Conservation (phyloP, 192 early-diverging fungal genomes). For the Spizellomyces sp. region DNA sequence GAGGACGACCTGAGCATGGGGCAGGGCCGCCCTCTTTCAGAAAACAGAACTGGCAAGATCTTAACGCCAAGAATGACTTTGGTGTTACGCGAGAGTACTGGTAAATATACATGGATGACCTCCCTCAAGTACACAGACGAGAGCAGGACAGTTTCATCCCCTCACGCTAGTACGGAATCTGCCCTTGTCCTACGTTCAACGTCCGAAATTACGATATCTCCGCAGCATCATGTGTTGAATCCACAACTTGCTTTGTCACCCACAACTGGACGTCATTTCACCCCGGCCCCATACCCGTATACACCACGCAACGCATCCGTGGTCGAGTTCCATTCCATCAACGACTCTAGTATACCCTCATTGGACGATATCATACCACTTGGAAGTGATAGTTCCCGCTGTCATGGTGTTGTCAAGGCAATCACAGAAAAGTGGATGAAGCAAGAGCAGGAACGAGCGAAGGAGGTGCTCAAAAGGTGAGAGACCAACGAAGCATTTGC, state of each 20-base stretch:
- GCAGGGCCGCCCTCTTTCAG: background rate
- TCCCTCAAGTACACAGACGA: conserved; percentile 54
- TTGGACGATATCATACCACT: conserved; percentile 18
- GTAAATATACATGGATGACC: conserved; percentile 71
- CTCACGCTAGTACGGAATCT: background rate
- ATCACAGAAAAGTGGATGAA: conserved; percentile 18
- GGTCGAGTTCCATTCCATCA: conserved; percentile 17
- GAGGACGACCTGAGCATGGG: background rate
- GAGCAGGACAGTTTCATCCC: background rate
- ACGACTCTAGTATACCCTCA: conserved; percentile 37
- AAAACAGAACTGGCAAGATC: background rate
- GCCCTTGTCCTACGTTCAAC: background rate
- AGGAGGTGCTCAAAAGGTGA: background rate
- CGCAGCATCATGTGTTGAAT: background rate
- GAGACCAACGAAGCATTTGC: no score
- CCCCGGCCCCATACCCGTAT: conserved; percentile 29
- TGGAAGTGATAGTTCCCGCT: background rate
- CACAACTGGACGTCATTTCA: background rate
- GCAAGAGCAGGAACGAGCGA: conserved; percentile 12
- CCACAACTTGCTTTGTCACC: background rate
- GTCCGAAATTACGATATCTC: background rate
- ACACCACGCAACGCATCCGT: conserved; percentile 25
- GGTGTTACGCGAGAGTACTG: conserved; percentile 68
- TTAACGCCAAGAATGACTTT: conserved; percentile 53
- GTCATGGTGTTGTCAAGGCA: conserved; percentile 15